Conservation (phyloP, 257 asterid species). For the Solanum pinnatisectum region DNA sequence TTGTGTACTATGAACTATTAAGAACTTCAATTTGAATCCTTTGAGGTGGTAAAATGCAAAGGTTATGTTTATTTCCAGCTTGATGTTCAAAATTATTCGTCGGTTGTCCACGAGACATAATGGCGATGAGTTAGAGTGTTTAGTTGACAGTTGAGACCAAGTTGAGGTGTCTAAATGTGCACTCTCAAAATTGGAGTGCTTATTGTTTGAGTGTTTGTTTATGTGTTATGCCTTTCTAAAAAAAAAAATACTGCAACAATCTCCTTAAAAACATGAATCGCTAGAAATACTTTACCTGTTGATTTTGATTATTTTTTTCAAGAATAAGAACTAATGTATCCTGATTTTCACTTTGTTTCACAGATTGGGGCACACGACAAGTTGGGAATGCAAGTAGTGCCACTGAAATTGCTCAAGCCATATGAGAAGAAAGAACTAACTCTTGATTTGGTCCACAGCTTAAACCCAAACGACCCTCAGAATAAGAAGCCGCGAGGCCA, state of each 20-base stretch:
- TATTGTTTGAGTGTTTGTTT: not conserved
- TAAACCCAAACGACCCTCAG: constrained; percentile 40
- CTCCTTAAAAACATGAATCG: not conserved
- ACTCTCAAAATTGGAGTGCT: not conserved
- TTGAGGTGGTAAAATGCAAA: not conserved
- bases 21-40: not conserved
- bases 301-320: not conserved
- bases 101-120: not conserved
- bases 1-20: not conserved
- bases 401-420: constrained; percentile 38
- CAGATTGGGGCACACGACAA: constrained; percentile 78
- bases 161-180: not conserved
- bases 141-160: not conserved
- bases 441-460: constrained; percentile 50
- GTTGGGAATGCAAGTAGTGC: constrained; percentile 74
- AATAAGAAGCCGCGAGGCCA: constrained; percentile 53
- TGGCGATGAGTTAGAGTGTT: not conserved
- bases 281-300: not conserved
- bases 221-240: not conserved
- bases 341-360: not conserved
- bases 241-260: not conserved
- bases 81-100: not conserved
- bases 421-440: constrained; percentile 37
- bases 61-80: not conserved
- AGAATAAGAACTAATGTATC: not conserved